Base-by-base conservation (phyloP, 1,284 basidiomycete species). In the Fomitopsis palustris region DNA sequence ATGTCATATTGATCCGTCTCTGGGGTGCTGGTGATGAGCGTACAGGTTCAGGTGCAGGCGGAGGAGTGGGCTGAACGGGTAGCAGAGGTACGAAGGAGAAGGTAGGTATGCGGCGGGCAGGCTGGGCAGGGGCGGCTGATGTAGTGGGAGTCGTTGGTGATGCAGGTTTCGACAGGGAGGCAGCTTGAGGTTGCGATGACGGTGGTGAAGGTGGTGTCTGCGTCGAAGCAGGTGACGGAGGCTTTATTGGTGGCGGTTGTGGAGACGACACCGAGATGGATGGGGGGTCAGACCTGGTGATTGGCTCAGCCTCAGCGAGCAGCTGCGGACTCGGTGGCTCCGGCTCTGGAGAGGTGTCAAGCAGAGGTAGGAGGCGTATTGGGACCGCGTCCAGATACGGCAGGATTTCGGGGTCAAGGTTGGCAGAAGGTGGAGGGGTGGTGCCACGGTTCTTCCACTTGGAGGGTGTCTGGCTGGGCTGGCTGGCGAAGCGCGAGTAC, bases 331-430 rank as follows among this genome's bases (percentile, higher is more conserved):
- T 52, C 31, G 35, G 56, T 27, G 54, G 56, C 16, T 56, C 42
- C 38, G 59, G 33, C 14, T 57, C 27, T 3, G 2, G n/a, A 2
- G 49, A 31, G 6, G 33, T 54, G 52, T 63, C 63, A 17, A 72
- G 67, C 4, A 73, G 67, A 10, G 72, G 72, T 4, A 73, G 62
- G 10, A 73, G 64, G n/a, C 70, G 68, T 42, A 73, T 72, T 31
- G 72, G 72, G 6, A 73, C 72, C 1, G 70, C 69, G 52, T 71
- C 70, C 14, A 73, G 65, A 59, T 71, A 71, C 9, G 70, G 72
- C 14, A 72, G 67, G 55, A 72, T 72, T 23, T 65, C 65, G 27
- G 69, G 67, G 61, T 70, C 69, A 39, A 70, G 54, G 47, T 55
- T 57, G 14, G 61, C 29, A 27, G 27, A 35, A 12, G 52, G 58